phyloP scores from a whole-genome alignment of 805 yeast species.

The Nakazawaea populi region DNA sequence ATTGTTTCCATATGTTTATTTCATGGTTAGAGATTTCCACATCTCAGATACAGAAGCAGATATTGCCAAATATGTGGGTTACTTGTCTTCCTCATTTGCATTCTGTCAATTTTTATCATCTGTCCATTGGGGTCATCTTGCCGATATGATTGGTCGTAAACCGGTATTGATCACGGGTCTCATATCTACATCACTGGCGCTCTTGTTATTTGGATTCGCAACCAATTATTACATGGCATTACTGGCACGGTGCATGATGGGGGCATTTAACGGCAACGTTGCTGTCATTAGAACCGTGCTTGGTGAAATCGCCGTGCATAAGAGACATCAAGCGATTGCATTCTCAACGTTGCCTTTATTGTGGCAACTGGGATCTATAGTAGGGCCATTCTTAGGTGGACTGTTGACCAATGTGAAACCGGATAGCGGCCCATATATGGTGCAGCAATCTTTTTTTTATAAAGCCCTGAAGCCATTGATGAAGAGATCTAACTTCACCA shows the following conservation, averaged over 20 bases:
- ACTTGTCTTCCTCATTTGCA: slow-evolving; percentile 53
- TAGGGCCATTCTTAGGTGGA: slow-evolving; percentile 50
- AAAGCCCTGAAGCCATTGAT: neutral
- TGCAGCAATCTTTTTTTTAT: neutral
- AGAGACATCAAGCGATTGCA: slow-evolving; percentile 55
- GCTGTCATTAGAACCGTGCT: slow-evolving; percentile 54
- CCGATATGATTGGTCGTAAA: slow-evolving; percentile 52
- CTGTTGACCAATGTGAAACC: slow-evolving; percentile 3
- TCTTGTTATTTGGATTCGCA: slow-evolving; percentile 49
- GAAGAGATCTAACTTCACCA: neutral
- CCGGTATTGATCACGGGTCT: slow-evolving; percentile 45
- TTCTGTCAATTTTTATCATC: slow-evolving; percentile 51
- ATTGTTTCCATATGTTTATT: slow-evolving; percentile 55
- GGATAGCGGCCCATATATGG: neutral
- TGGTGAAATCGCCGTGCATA: slow-evolving; percentile 52
- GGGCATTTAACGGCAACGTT: slow-evolving; percentile 55
- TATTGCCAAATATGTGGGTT: slow-evolving; percentile 55
- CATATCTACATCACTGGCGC: slow-evolving; percentile 40
- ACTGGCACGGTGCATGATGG: slow-evolving; percentile 45
- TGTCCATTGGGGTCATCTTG: slow-evolving; percentile 51
- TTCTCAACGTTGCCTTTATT: slow-evolving; percentile 55
- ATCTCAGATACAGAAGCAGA: slow-evolving; percentile 43
- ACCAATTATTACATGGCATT: slow-evolving; percentile 47
- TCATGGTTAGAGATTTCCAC: slow-evolving; percentile 53
- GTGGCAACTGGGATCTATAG: slow-evolving; percentile 53